A percentile compares a stretch with the other conserved stretches of the same genome.
These are phyloP conservation scores for Cutaneotrichosporon cyanovorans DNA, from an alignment of 1,284 basidiomycete genomes.

Conservation along the genomic window DNA sequence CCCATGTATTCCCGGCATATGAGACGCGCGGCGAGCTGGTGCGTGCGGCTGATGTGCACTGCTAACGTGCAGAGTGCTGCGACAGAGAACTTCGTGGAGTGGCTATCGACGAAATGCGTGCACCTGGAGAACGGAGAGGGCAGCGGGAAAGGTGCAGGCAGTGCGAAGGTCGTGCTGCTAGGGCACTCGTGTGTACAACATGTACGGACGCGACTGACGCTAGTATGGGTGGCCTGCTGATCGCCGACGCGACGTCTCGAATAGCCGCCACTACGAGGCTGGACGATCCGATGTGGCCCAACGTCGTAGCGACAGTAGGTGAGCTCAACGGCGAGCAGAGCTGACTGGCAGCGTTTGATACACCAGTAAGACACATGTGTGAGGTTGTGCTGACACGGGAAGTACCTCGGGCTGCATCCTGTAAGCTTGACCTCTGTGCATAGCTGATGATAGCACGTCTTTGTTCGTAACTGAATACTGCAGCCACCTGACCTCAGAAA, in stretches of 20 bases:
- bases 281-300: conserved; percentile 41
- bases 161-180: conserved; percentile 73
- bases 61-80: conserved; percentile 57
- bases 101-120: conserved; percentile 73
- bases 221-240: conserved; percentile 84
- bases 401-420: conserved; percentile 84
- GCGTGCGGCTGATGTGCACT: conserved; percentile 28
- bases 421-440: conserved; percentile 20
- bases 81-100: conserved; percentile 74
- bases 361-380: conserved; percentile 55
- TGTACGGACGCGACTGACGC: background rate
- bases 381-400: background rate
- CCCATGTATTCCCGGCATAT: conserved; percentile 77
- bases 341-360: conserved; percentile 66
- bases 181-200: conserved; percentile 68
- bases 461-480: conserved; percentile 18
- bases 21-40: conserved; percentile 88
- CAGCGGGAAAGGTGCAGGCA: conserved; percentile 61
- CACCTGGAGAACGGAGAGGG: conserved; percentile 64
- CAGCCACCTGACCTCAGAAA: conserved; percentile 48
- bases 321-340: conserved; percentile 4
- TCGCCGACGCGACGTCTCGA: conserved; percentile 71
- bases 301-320: conserved; percentile 39
- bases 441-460: conserved; percentile 27
- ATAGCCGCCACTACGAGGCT: conserved; percentile 50